Conservation (phyloP, 129 eudicot species). For the Ambrosia trifida region DNA sequence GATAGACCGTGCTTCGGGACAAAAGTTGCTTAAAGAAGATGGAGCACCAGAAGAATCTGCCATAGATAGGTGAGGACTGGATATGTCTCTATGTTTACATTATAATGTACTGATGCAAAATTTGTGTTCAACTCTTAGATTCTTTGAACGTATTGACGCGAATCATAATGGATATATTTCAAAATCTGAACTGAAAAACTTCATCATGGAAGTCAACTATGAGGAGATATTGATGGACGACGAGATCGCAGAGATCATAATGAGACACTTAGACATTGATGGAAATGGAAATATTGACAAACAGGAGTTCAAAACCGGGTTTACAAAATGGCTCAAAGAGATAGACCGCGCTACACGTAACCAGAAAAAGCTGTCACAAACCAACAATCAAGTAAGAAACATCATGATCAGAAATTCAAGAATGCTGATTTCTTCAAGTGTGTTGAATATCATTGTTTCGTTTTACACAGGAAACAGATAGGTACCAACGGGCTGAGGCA, state of each 20-base stretch:
- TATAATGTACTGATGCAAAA: background rate
- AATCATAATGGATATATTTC: constrained; percentile 49
- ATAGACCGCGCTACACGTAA: constrained; percentile 25
- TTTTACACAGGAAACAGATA: constrained; percentile 23
- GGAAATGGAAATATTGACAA: constrained; percentile 49
- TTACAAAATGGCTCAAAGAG: constrained; percentile 48
- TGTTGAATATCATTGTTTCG: background rate
- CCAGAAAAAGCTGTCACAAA: constrained; percentile 10
- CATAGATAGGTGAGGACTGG: constrained; percentile 17
- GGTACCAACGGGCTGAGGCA: constrained; percentile 31
- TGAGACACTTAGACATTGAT: constrained; percentile 63
- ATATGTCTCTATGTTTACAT: background rate
- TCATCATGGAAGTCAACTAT: constrained; percentile 44
- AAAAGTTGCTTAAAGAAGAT: constrained; percentile 25
- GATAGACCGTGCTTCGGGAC: constrained; percentile 41
- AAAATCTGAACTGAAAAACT: constrained; percentile 42
- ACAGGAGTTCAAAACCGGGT: constrained; percentile 60
- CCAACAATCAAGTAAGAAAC: constrained; percentile 42
- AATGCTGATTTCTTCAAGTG: background rate
- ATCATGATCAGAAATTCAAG: background rate
- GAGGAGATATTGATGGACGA: constrained; percentile 43
- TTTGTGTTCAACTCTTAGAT: constrained; percentile 33
- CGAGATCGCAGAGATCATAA: constrained; percentile 52
- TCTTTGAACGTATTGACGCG: constrained; percentile 52
- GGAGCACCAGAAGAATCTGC: constrained; percentile 38